These are phyloP conservation scores for Nothopassalora personata DNA, from an alignment of 2,329 filamentous ascomycete genomes.

Conservation along the genomic window DNA sequence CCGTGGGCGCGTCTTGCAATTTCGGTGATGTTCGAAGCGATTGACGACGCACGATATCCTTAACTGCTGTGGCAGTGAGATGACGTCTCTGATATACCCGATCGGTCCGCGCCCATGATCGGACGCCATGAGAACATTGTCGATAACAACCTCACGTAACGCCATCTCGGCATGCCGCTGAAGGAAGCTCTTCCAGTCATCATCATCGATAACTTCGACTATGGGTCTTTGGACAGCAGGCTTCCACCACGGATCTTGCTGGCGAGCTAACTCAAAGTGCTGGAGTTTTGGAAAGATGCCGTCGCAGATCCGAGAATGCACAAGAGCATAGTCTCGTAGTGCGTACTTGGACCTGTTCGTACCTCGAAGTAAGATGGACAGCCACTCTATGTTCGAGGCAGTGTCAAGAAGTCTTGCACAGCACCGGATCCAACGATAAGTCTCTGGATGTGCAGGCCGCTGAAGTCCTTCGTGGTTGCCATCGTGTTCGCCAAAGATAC, in stretches of 20 bases:
- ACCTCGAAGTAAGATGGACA: neutral
- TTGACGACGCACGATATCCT: neutral
- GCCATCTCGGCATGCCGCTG: neutral
- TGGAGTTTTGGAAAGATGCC: neutral
- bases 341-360: neutral
- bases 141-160: neutral
- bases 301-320: neutral
- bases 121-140: neutral
- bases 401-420: neutral
- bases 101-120: neutral
- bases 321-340: neutral
- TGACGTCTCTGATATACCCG: neutral
- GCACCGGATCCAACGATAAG: neutral
- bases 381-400: neutral
- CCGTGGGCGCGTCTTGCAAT: neutral
- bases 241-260: neutral
- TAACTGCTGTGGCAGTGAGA: neutral
- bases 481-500: neutral
- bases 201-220: neutral
- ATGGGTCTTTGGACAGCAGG: neutral
- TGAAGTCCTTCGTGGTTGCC: neutral
- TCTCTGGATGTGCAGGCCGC: neutral
- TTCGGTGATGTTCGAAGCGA: neutral
- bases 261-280: neutral
- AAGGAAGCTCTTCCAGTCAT: neutral